Percentiles rank a stretch among this genome's conserved stretches.
Evolutionary conservation across 305 asterid species (phyloP).

Genomic region (Fraxinus angustifolia): DNA sequence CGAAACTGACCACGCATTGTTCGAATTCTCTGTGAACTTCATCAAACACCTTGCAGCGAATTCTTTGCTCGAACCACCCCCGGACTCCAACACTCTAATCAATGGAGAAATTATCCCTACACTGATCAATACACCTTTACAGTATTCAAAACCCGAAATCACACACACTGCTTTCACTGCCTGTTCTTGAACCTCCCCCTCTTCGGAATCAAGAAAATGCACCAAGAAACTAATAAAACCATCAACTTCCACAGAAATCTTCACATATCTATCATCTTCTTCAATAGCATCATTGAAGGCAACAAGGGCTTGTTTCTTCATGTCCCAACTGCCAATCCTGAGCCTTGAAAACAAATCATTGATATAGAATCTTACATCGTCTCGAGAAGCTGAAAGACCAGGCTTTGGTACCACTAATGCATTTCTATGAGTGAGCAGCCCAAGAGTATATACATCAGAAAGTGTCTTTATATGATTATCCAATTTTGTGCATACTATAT

Average conservation of each 20-base stretch:
- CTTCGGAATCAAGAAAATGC: constrained; percentile 60
- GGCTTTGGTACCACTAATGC: constrained; percentile 77
- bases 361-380: constrained; percentile 62
- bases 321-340: constrained; percentile 59
- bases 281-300: constrained; percentile 51
- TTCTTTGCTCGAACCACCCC: constrained; percentile 49
- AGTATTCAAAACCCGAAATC: constrained; percentile 43
- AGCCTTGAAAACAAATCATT: constrained; percentile 63
- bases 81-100: constrained; percentile 60
- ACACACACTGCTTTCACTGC: constrained; percentile 48
- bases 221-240: constrained; percentile 44
- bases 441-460: constrained; percentile 63
- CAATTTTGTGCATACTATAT: constrained; percentile 47
- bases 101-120: constrained; percentile 62
- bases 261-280: constrained; percentile 64
- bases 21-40: constrained; percentile 76
- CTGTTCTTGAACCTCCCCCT: constrained; percentile 53
- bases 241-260: constrained; percentile 52
- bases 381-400: constrained; percentile 53
- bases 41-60: constrained; percentile 70
- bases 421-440: constrained; percentile 56
- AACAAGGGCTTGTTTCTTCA: constrained; percentile 69
- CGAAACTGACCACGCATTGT: constrained; percentile 86
- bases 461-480: constrained; percentile 42
- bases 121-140: constrained; percentile 39